Conservation (phyloP, 169 alveolate genomes). For the Eimeria necatrix region DNA sequence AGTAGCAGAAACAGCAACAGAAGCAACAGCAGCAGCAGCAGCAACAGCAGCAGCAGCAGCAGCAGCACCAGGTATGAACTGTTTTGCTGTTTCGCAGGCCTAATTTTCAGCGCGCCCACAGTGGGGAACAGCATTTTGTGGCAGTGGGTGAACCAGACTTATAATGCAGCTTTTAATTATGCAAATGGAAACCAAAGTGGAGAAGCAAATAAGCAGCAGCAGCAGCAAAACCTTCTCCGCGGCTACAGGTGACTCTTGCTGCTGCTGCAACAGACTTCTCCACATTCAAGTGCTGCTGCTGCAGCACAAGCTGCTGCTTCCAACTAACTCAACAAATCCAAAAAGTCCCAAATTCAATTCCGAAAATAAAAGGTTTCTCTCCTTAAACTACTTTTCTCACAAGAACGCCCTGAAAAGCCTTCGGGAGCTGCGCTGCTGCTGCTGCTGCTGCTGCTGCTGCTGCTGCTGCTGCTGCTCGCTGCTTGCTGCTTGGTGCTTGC, state of each 20-base stretch:
- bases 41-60: conserved; percentile 7
- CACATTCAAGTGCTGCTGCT: not conserved
- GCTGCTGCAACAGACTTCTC: not conserved
- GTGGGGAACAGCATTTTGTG: conserved; percentile 71
- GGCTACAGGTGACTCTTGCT: conserved; percentile 33
- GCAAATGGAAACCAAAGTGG: conserved; percentile 61
- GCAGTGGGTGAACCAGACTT: conserved; percentile 83
- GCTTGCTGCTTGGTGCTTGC: too few relatives aligned
- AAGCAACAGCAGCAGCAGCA: not conserved
- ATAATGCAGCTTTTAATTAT: conserved; percentile 79
- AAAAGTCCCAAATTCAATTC: too few relatives aligned
- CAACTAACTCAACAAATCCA: too few relatives aligned
- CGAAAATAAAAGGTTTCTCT: too few relatives aligned
- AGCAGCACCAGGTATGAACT: not conserved
- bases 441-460: conserved; percentile 23
- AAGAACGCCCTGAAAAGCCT: too few relatives aligned
- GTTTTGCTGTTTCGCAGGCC: conserved; percentile 2
- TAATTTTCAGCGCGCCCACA: conserved; percentile 60
- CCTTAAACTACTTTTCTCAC: too few relatives aligned
- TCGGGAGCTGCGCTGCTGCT: not conserved
- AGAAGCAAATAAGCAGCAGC: conserved; percentile 14
- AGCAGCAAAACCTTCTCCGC: conserved; percentile 16
- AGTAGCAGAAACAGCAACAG: not conserved
- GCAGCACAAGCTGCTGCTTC: not conserved
- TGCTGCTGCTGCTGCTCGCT: not conserved